Conservation (phyloP, 441 rosid species). For the Eugenia klotzschiana region DNA sequence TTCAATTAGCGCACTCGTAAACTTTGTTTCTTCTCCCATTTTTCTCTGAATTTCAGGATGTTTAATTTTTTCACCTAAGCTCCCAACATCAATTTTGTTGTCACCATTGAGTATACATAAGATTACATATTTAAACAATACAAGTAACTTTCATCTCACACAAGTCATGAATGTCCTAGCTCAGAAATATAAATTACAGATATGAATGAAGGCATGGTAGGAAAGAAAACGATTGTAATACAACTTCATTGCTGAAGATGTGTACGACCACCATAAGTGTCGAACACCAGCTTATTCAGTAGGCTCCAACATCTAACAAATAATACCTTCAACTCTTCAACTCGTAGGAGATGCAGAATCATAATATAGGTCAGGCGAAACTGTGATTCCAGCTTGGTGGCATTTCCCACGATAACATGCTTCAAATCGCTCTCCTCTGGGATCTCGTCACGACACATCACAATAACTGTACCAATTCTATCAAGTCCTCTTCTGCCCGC, state of each 20-base stretch:
- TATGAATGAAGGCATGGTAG: not conserved
- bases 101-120: not conserved
- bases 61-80: not conserved
- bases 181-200: not conserved
- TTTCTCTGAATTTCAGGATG: not conserved
- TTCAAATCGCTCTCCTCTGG: constrained; percentile 60
- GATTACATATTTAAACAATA: not conserved
- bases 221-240: too few relatives aligned
- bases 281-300: not conserved
- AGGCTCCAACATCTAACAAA: not conserved
- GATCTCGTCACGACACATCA: constrained; percentile 95
- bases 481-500: constrained; percentile 99
- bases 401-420: constrained; percentile 61
- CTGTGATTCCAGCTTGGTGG: constrained; percentile 83
- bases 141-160: not conserved
- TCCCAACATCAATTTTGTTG: not conserved
- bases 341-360: constrained; percentile 97
- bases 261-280: not conserved
- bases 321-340: constrained; percentile 91
- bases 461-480: constrained; percentile 82
- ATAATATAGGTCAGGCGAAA: constrained; percentile 92
- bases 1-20: not conserved
- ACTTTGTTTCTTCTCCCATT: not conserved
- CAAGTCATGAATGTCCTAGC: not conserved
- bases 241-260: not conserved